Percentiles rank a stretch among this genome's conserved stretches.
These are phyloP conservation scores for Cornus suecica DNA, from an alignment of 148 eudicot species.

Conservation along the genomic window DNA sequence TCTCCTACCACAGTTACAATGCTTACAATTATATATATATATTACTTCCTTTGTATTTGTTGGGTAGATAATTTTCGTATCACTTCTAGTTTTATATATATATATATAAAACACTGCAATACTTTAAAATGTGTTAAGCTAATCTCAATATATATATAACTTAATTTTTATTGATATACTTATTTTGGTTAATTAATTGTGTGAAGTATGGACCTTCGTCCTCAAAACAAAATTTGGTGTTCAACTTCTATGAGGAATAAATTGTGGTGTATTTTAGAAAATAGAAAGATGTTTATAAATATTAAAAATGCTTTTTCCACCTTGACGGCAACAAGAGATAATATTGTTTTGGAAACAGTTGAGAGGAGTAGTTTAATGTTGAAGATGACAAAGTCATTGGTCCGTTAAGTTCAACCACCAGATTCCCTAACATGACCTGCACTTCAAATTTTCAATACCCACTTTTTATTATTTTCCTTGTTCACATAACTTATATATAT, in stretches of 20 bases:
- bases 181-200: too few species aligned
- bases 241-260: not conserved
- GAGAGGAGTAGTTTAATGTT: not conserved
- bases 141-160: not conserved
- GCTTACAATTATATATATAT: too few species aligned
- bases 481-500: too few species aligned
- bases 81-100: too few species aligned
- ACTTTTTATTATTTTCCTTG: too few species aligned
- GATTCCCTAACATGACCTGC: not conserved
- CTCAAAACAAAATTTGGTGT: not conserved
- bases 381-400: not conserved
- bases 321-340: not conserved
- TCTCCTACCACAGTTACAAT: too few species aligned
- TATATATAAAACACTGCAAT: too few species aligned
- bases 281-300: not conserved
- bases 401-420: not conserved
- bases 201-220: too few species aligned
- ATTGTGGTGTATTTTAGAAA: not conserved
- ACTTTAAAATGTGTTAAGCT: not conserved
- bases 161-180: too few species aligned
- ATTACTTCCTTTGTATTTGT: too few species aligned
- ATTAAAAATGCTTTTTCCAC: not conserved
- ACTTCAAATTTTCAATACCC: too few species aligned
- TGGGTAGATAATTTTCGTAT: too few species aligned
- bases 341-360: not conserved